Percentiles rank a stretch among this genome's conserved stretches.
Evolutionary conservation across 208 protist species (phyloP).

Genomic region (Trypanosoma caninum): DNA sequence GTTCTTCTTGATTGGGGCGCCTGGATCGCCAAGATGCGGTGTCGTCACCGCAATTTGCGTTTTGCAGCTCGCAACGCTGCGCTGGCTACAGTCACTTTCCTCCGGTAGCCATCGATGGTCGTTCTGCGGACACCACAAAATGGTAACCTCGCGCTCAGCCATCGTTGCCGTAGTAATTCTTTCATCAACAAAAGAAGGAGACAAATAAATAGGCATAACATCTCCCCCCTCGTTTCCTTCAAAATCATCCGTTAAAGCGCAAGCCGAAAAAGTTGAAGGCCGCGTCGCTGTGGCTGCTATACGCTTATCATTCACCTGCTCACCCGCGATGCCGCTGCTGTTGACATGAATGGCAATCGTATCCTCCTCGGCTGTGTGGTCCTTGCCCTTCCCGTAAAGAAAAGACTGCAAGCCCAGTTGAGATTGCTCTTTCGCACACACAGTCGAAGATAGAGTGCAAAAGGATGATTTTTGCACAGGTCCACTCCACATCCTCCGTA

Average conservation of each 20-base stretch:
- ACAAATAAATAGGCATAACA: not conserved
- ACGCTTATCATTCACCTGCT: not conserved
- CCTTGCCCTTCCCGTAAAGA: not conserved
- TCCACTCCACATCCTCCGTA: too few species aligned
- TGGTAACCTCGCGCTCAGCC: not conserved
- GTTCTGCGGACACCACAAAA: not conserved
- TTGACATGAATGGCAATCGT: not conserved
- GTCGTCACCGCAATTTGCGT: not conserved
- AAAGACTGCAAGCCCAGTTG: not conserved
- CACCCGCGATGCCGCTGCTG: not conserved
- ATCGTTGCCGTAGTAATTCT: not conserved
- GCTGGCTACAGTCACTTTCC: constrained; percentile 14
- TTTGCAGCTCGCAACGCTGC: constrained; percentile 10
- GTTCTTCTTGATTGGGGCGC: constrained; percentile 17
- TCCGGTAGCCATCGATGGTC: not conserved
- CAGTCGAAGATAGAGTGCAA: too few species aligned
- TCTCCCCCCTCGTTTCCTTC: constrained; percentile 7
- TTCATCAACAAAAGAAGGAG: not conserved
- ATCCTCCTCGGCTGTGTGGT: not conserved
- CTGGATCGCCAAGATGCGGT: constrained; percentile 11
- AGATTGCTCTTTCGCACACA: not conserved
- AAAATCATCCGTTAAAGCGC: not conserved
- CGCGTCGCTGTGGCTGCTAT: not conserved
- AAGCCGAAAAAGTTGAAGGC: constrained; percentile 13
- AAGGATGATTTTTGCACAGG: too few species aligned